These are phyloP conservation scores for Melampsora larici-populina DNA, from an alignment of 1,284 basidiomycete species.

Conservation along the genomic window DNA sequence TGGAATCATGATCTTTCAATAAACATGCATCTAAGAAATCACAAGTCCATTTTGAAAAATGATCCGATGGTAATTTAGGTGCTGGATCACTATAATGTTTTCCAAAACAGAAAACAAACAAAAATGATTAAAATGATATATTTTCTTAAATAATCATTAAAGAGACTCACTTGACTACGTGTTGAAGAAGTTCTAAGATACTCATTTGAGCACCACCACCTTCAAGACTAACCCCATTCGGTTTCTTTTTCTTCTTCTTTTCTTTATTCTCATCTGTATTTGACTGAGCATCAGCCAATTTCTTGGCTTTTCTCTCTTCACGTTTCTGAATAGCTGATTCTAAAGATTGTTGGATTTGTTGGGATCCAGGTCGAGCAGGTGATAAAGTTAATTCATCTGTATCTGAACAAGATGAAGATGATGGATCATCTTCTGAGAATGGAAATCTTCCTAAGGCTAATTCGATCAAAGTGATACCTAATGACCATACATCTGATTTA, in stretches of 20 bases:
- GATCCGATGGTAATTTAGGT: slow-evolving; percentile 66
- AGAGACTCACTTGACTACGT: slow-evolving; percentile 82
- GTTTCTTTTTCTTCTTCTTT: slow-evolving; percentile 56
- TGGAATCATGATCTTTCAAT: slow-evolving; percentile 44
- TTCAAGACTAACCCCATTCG: slow-evolving; percentile 78
- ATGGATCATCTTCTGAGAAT: slow-evolving; percentile 60
- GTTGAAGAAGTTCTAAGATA: slow-evolving; percentile 91
- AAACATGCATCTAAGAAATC: slow-evolving; percentile 54
- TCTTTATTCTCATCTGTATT: slow-evolving; percentile 45
- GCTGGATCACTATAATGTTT: slow-evolving; percentile 65
- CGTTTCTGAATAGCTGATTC: slow-evolving; percentile 43
- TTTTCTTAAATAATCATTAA: too few relatives aligned
- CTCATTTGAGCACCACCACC: slow-evolving; percentile 92
- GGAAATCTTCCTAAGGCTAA: slow-evolving; percentile 89
- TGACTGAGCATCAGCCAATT: slow-evolving; percentile 48
- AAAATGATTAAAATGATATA: not conserved
- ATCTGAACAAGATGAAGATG: slow-evolving; percentile 48
- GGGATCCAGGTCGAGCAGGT: slow-evolving; percentile 55
- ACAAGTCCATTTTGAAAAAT: slow-evolving; percentile 55
- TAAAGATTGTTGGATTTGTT: slow-evolving; percentile 33
- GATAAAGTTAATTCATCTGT: slow-evolving; percentile 52
- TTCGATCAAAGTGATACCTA: slow-evolving; percentile 92
- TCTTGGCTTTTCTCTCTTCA: slow-evolving; percentile 57
- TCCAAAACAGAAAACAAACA: not conserved
- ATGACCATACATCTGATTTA: slow-evolving; percentile 96